phyloP scores from a whole-genome alignment of 805 yeast genomes.

The Nakazawaea peltata region DNA sequence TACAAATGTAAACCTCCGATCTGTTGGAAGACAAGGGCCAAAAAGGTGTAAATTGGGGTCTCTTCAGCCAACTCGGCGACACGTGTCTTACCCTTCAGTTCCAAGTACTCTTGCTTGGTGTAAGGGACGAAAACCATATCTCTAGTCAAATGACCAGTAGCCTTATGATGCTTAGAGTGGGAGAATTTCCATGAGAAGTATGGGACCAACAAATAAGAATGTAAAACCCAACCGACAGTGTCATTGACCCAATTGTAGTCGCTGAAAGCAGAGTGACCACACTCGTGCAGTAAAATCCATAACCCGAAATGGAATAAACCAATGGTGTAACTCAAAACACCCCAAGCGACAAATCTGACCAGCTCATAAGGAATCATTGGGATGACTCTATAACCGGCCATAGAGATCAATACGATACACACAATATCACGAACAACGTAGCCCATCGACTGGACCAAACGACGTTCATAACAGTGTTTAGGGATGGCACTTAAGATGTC shows the following conservation, averaged over 20 bases:
- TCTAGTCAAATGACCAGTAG: conserved; percentile 74
- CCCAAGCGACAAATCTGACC: conserved; percentile 53
- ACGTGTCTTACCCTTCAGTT: conserved; percentile 22
- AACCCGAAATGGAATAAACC: conserved; percentile 71
- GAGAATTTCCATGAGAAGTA: conserved; percentile 82
- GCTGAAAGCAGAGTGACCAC: conserved; percentile 85
- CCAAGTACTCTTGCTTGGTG: conserved; percentile 48
- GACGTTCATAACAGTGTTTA: conserved; percentile 62
- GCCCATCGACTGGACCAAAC: conserved; percentile 41
- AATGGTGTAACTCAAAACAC: conserved; percentile 33
- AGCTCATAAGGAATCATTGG: conserved; percentile 35
- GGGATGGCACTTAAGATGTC: conserved; percentile 70
- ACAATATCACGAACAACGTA: conserved; percentile 65
- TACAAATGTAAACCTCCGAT: conserved; percentile 46
- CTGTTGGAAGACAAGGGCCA: conserved; percentile 42
- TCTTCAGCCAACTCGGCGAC: conserved; percentile 44
- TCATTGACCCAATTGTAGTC: conserved; percentile 70
- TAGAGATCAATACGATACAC: conserved; percentile 40
- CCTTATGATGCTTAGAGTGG: conserved; percentile 86
- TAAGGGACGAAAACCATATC: conserved; percentile 84
- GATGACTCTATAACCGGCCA: conserved; percentile 44
- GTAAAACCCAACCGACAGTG: conserved; percentile 76
- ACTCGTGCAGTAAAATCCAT: conserved; percentile 87
- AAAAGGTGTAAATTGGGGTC: conserved; percentile 41
- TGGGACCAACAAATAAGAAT: conserved; percentile 73